Evolutionary conservation across 306 rosid genomes (phyloP).

Genomic region (Prunus davidiana): DNA sequence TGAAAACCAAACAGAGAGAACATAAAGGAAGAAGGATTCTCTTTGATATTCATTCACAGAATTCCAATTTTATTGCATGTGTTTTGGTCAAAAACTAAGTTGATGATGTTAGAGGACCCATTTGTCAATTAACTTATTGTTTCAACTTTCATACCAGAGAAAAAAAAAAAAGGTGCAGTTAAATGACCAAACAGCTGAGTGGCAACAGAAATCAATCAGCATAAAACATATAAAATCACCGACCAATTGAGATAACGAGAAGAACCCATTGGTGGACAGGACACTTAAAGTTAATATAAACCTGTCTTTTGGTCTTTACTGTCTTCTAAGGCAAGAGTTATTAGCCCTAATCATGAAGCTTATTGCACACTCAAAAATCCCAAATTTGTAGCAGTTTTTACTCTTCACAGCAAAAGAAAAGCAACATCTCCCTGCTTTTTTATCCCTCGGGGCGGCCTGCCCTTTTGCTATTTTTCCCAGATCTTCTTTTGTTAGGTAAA

Average conservation of each 20-base stretch:
- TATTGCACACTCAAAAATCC: conserved; percentile 23
- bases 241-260: conserved; percentile 3
- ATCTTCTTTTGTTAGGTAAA: conserved; percentile 16
- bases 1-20: background rate
- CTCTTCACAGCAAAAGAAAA: conserved; percentile 18
- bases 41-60: background rate
- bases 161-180: background rate
- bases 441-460: background rate
- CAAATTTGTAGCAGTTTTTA: conserved; percentile 13
- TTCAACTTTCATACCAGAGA: background rate
- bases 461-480: background rate
- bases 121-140: background rate
- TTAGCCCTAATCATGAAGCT: conserved; percentile 30
- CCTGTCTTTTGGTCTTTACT: conserved; percentile 1
- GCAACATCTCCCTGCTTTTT: conserved; percentile 16
- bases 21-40: background rate
- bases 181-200: too few species aligned
- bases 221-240: conserved; percentile 15
- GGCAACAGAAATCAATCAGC: background rate
- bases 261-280: background rate
- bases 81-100: background rate
- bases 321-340: conserved; percentile 42
- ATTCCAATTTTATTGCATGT: background rate
- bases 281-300: conserved; percentile 11
- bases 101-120: background rate